phyloP scores from a whole-genome alignment of 352 stramenopile genomes.

The Pythium sp. region DNA sequence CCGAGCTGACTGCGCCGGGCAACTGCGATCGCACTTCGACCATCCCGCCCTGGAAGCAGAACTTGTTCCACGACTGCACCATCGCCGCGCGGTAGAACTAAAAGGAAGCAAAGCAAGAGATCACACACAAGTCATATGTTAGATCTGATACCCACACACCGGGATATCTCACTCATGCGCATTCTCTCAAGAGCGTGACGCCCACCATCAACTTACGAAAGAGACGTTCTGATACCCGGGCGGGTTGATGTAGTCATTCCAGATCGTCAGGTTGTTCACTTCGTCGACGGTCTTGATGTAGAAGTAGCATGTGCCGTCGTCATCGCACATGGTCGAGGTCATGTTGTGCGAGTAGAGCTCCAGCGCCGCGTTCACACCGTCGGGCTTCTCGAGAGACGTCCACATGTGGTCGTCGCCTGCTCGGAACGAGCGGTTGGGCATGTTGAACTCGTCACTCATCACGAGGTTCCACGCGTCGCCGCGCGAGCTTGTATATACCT shows the following conservation, averaged over 20 bases:
- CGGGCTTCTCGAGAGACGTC: conserved; percentile 29
- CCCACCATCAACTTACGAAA: no score
- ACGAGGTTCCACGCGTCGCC: conserved; percentile 59
- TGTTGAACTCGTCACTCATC: conserved; percentile 81
- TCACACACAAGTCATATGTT: no score
- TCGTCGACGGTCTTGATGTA: conserved; percentile 52
- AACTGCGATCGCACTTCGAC: conserved; percentile 91
- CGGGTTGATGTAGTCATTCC: conserved; percentile 47
- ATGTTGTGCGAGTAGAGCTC: conserved; percentile 67
- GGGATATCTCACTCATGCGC: no score
- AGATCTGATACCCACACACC: no score
- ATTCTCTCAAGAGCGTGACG: no score
- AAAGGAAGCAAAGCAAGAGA: no score
- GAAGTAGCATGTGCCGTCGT: conserved; percentile 43
- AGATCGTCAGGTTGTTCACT: conserved; percentile 53
- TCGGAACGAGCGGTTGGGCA: conserved; percentile 58
- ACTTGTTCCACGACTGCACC: conserved; percentile 94
- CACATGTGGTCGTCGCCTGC: conserved; percentile 58
- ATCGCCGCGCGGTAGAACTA: conserved; percentile 57
- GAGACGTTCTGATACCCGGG: no score
- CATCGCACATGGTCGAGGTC: conserved; percentile 43
- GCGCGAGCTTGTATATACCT: conserved; percentile 25
- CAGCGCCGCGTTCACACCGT: conserved; percentile 61
- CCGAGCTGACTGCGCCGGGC: conserved; percentile 48
- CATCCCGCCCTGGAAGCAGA: conserved; percentile 93